A percentile compares a stretch with the other conserved stretches of the same genome.
Conservation (phyloP, 495 filamentous ascomycete species). For the Lophiostoma macrostomum region DNA sequence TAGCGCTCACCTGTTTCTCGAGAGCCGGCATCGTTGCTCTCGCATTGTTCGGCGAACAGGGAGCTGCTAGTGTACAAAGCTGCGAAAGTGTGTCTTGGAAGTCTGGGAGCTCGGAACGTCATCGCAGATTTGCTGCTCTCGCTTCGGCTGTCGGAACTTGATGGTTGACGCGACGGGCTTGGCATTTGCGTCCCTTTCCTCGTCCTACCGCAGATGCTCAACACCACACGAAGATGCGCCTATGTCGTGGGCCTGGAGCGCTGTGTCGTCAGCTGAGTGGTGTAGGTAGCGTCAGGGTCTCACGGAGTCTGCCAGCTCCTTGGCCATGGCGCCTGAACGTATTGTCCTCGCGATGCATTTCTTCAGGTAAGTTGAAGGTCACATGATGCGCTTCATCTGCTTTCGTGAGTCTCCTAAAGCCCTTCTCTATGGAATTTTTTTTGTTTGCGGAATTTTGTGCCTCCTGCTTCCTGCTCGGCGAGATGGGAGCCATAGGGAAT, state of each 20-base stretch:
- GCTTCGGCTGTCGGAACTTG: constrained; percentile 8
- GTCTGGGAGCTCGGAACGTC: constrained; percentile 12
- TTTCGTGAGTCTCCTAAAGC: neutral
- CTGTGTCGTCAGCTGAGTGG: constrained; percentile 7
- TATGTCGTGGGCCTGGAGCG: neutral
- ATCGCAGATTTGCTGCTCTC: constrained; percentile 6
- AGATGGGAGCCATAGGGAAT: too few species aligned
- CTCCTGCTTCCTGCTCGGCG: too few species aligned
- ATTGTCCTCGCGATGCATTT: neutral
- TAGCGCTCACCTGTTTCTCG: constrained; percentile 32
- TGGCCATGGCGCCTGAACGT: constrained; percentile 15
- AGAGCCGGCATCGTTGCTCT: constrained; percentile 34
- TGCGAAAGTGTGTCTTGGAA: neutral
- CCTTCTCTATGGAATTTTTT: neutral
- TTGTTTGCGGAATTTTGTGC: neutral
- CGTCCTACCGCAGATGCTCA: neutral
- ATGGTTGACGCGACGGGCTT: too few species aligned
- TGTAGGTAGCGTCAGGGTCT: neutral
- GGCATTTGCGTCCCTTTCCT: constrained; percentile 3
- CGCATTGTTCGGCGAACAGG: constrained; percentile 8
- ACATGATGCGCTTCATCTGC: constrained; percentile 18
- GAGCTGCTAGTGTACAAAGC: neutral
- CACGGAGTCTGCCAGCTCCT: neutral
- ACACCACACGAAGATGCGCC: constrained; percentile 16
- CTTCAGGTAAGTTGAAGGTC: constrained; percentile 19